A percentile compares a stretch with the other conserved stretches of the same genome.
Evolutionary conservation across 2,329 filamentous ascomycete species (phyloP).

Genomic region (Fusarium agapanthi): DNA sequence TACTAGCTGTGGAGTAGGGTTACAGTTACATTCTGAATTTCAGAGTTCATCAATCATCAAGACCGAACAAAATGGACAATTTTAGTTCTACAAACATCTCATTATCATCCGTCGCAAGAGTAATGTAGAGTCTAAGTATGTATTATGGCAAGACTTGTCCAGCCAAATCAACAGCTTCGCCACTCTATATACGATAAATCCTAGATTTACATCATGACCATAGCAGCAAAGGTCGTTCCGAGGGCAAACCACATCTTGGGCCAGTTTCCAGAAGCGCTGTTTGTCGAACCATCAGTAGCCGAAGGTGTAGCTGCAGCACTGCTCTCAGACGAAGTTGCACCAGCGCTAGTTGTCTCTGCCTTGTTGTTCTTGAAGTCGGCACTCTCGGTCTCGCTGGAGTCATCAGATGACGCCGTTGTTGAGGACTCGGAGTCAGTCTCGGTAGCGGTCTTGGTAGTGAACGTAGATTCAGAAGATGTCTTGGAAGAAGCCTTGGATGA

Average conservation of each 20-base stretch:
- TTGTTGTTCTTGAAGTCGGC: slow-evolving; percentile 20
- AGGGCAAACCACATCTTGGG: slow-evolving; percentile 17
- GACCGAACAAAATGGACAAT: rapidly evolving
- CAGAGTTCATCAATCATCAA: rapidly evolving
- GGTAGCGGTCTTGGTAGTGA: background rate
- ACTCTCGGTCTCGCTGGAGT: background rate
- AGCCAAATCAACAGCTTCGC: background rate
- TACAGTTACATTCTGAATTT: background rate
- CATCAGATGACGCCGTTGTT: slow-evolving; percentile 2
- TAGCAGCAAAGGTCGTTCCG: background rate
- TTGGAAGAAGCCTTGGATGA: background rate
- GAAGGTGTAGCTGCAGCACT: slow-evolving; percentile 7
- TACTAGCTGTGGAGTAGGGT: background rate
- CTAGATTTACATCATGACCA: background rate
- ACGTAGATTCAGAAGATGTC: background rate
- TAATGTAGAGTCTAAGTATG: background rate
- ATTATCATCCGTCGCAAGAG: rapidly evolving
- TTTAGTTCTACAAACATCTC: too few relatives aligned
- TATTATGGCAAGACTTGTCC: background rate
- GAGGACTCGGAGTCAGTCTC: background rate
- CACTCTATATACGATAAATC: rapidly evolving
- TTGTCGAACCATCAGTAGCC: background rate
- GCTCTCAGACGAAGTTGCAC: background rate
- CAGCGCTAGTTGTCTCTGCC: background rate
- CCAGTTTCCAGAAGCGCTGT: slow-evolving; percentile 1